Base-by-base conservation (phyloP, 176 grass and related monocot genomes). In the Lolium rigidum region DNA sequence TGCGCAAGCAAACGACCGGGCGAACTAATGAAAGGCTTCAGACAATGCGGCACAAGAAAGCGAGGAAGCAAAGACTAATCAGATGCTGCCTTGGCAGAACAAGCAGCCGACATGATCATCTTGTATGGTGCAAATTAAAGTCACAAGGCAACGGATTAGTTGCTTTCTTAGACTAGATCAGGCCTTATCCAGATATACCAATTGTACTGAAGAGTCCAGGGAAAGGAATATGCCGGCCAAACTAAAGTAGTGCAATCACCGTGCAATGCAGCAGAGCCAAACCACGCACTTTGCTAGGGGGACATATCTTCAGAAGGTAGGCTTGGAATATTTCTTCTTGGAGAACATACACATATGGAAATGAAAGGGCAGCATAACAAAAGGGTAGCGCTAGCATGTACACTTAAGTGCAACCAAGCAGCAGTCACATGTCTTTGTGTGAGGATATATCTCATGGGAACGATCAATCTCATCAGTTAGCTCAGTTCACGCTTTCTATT, bases 61-160 rank as follows among this genome's bases (percentile, higher is more conserved):
- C 0, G 2, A 14, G 69, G 2, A 72, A 13, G 41, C 8, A 21
- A 46, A 72, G 39, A 72, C 13, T 72, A 72, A 22, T 21, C 20
- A 69, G 69, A 72, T 73, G 70, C 11, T 73, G 47, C n/a, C 43
- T 73, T 48, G 43, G n/a, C 20, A 22, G 69, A 72, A 46, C 41
- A 72, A 73, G 70, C 70, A 73, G 24, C 70, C 41, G 35, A 37
- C 37, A 70, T 20, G 66, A n/a, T 70, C 37, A 70, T 39, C 31
- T 70, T n/a, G 3, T 70, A 37, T 46, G 69, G 38, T 20, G 37
- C 38, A 70, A n/a, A 35, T 35, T 35, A 35, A 43, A 70, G 37
- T 64, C 38, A 70, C 38, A 47, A 17, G 63, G 4, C 20, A n/a
- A 72, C 20, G 18, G 10, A 10, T 43, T 72, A 43, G n/a, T 22